Percentiles rank a stretch among this genome's conserved stretches.
These are phyloP conservation scores for Pseudisothecium myosuroides DNA, from an alignment of 225 moss, liverwort and hornwort genomes.

Conservation along the genomic window DNA sequence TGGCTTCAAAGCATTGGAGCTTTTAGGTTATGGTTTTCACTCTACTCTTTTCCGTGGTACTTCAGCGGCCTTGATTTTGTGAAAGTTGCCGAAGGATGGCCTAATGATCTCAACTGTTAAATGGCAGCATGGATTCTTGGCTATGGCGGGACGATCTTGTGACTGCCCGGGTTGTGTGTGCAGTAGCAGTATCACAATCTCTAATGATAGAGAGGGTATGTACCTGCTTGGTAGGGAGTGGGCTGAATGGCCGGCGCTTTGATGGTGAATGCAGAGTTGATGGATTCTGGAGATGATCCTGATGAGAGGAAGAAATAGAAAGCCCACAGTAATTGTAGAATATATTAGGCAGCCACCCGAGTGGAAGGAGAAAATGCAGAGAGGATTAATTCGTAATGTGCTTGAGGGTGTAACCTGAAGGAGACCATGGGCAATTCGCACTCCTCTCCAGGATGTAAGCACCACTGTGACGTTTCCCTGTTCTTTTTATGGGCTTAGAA, in stretches of 20 bases:
- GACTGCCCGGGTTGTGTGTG: neutral
- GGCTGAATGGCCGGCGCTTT: neutral
- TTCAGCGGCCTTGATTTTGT: neutral
- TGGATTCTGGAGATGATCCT: conserved; percentile 3
- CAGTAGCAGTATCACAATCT: neutral
- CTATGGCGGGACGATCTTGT: neutral
- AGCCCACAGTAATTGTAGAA: neutral
- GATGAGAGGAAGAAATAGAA: conserved; percentile 2
- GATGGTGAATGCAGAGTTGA: conserved; percentile 3
- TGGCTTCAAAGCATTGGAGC: neutral
- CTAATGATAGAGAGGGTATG: neutral
- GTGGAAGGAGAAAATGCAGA: conserved; percentile 1
- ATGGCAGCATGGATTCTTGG: neutral
- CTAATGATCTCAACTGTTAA: neutral
- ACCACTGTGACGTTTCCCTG: neutral
- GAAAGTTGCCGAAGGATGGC: neutral
- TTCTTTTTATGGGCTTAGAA: neutral
- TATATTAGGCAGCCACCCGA: neutral
- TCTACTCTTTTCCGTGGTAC: neutral
- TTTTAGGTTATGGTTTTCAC: neutral
- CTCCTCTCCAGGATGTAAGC: conserved; percentile 10
- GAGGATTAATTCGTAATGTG: neutral
- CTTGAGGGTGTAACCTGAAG: conserved; percentile 12
- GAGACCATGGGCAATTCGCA: conserved; percentile 35
- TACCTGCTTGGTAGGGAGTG: neutral